Conservation (phyloP, 2,329 filamentous ascomycete genomes). For the Aspergillus uvarum region DNA sequence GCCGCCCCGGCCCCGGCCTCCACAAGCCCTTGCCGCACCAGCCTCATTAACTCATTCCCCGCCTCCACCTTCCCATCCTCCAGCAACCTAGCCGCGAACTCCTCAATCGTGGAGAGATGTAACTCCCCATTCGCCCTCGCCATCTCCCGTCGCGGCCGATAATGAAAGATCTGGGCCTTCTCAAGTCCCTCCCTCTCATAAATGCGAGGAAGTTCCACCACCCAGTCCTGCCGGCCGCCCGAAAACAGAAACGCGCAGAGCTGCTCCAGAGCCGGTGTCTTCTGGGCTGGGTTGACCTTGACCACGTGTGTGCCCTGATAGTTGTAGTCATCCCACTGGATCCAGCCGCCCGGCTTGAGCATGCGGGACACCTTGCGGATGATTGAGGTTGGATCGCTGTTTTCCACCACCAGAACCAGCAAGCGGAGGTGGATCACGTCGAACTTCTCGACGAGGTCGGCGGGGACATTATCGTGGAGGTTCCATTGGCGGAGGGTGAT, state of each 20-base stretch:
- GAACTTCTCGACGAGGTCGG: constrained; percentile 19
- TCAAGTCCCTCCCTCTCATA: constrained; percentile 1
- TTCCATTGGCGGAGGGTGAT: constrained; percentile 18
- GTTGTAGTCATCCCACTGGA: constrained; percentile 13
- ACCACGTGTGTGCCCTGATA: not conserved
- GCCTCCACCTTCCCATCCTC: not conserved
- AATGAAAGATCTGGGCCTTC: not conserved
- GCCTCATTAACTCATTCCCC: not conserved
- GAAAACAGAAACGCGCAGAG: constrained; percentile 5
- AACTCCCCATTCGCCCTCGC: not conserved
- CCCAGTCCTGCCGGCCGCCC: constrained; percentile 8
- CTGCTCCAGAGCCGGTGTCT: not conserved
- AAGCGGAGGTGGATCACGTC: constrained; percentile 25
- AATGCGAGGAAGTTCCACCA: not conserved
- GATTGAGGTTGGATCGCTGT: constrained; percentile 4
- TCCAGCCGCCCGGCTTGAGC: constrained; percentile 11
- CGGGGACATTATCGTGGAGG: constrained; percentile 14
- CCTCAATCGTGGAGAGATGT: constrained; percentile 1
- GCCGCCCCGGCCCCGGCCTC: not conserved
- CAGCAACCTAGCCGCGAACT: not conserved
- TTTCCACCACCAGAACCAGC: constrained; percentile 4
- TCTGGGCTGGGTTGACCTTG: not conserved
- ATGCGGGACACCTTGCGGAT: constrained; percentile 5
- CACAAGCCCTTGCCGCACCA: not conserved
- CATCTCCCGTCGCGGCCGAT: not conserved